These are phyloP conservation scores for Dispira simplex DNA, from an alignment of 192 early-diverging fungal species.

Conservation along the genomic window DNA sequence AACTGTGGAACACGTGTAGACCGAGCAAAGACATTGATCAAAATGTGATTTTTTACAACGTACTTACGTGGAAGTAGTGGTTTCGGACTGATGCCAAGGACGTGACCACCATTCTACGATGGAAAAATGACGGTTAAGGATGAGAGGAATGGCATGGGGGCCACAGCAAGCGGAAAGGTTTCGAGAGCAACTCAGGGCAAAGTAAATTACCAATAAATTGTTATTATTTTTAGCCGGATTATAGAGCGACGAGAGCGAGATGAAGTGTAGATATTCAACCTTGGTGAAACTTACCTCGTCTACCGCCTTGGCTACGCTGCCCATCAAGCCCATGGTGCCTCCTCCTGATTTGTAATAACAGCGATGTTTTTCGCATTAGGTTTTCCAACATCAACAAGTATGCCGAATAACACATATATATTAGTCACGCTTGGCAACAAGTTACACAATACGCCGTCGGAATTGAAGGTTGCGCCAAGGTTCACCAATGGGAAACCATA, in stretches of 20 bases:
- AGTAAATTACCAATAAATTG: no score
- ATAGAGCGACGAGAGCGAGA: no score
- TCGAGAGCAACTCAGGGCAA: no score
- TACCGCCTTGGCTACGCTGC: conserved; percentile 53
- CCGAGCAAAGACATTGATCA: no score
- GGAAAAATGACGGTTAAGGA: no score
- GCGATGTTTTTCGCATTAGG: no score
- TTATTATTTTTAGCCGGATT: no score
- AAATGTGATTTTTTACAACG: not conserved
- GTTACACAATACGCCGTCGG: conserved; percentile 34
- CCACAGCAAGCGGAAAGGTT: no score
- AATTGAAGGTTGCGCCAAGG: conserved; percentile 1
- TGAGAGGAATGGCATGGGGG: no score
- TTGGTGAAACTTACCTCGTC: conserved; percentile 13
- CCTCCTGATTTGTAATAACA: conserved; percentile 22
- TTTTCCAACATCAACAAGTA: no score
- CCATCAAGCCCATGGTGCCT: conserved; percentile 64
- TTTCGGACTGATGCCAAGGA: conserved; percentile 62
- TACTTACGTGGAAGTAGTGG: conserved; percentile 24
- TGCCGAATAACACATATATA: no score
- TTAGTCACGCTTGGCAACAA: conserved; percentile 6
- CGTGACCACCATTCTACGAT: conserved; percentile 31
- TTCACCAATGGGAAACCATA: not conserved
- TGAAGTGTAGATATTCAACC: no score
- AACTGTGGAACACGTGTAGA: conserved; percentile 10